Conservation (phyloP, 1,139 yeast species). For the Geotrichum europaeum region DNA sequence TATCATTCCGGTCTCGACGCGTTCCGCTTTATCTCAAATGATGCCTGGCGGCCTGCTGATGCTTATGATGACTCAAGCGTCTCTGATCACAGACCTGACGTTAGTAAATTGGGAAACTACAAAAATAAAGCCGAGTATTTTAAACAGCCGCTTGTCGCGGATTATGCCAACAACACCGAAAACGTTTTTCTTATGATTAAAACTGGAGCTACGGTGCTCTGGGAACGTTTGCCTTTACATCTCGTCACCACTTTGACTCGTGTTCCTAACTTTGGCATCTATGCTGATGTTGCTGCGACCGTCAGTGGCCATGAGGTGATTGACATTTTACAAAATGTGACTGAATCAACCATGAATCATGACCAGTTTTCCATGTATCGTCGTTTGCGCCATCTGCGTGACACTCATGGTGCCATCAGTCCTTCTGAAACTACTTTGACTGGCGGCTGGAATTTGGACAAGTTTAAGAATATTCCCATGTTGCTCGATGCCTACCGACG, state of each 20-base stretch:
- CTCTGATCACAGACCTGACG: conserved; percentile 10
- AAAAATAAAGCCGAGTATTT: conserved; percentile 19
- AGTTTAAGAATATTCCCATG: conserved; percentile 38
- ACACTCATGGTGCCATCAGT: conserved; percentile 21
- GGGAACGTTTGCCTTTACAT: conserved; percentile 37
- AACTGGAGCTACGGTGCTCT: conserved; percentile 35
- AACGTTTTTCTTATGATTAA: conserved; percentile 34
- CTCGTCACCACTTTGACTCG: conserved; percentile 33
- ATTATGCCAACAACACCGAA: conserved; percentile 26
- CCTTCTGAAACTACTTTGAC: conserved; percentile 12
- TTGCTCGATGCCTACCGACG: conserved; percentile 32
- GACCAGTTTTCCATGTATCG: conserved; percentile 30
- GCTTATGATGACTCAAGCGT: background rate
- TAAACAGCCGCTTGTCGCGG: conserved; percentile 27
- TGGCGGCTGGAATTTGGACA: conserved; percentile 36
- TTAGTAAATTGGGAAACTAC: conserved; percentile 5
- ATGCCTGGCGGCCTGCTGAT: conserved; percentile 17
- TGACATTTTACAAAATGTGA: conserved; percentile 31
- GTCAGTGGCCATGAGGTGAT: conserved; percentile 34
- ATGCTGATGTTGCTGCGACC: conserved; percentile 32
- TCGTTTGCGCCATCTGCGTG: conserved; percentile 25
- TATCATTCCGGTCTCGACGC: conserved; percentile 14
- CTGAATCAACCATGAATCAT: conserved; percentile 24
- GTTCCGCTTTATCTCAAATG: conserved; percentile 9
- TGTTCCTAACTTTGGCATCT: conserved; percentile 35